Percentiles rank a stretch among this genome's conserved stretches.
These are phyloP conservation scores for Candida ovalis DNA, from an alignment of 805 yeast species.

Conservation along the genomic window DNA sequence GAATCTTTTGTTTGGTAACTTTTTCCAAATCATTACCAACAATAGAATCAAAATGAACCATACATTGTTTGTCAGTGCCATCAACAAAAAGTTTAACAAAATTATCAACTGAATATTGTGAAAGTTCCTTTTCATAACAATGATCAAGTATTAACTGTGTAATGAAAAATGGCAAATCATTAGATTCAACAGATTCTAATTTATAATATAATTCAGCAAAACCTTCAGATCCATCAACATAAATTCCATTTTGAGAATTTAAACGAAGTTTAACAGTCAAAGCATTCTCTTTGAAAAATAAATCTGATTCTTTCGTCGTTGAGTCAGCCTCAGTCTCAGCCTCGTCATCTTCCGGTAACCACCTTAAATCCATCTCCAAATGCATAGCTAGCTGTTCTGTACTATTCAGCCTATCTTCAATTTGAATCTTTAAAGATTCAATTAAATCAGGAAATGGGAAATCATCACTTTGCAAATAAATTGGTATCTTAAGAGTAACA, in stretches of 20 bases:
- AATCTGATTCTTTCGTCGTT: background rate
- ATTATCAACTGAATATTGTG: slow-evolving; percentile 18
- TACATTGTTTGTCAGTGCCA: slow-evolving; percentile 1
- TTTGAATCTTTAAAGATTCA: slow-evolving; percentile 47
- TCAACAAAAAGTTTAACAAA: slow-evolving; percentile 14
- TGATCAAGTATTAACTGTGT: slow-evolving; percentile 37
- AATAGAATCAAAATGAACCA: slow-evolving; percentile 11
- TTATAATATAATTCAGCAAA: slow-evolving; percentile 32
- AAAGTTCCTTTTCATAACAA: slow-evolving; percentile 27
- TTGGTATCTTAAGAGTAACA: slow-evolving; percentile 40
- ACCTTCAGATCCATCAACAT: slow-evolving; percentile 23
- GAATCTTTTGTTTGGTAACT: background rate
- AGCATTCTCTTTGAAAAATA: slow-evolving; percentile 12
- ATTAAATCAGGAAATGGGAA: slow-evolving; percentile 60
- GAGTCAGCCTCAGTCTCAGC: slow-evolving; percentile 2
- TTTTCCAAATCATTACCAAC: background rate
- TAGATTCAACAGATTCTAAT: slow-evolving; percentile 36
- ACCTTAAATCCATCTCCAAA: slow-evolving; percentile 20
- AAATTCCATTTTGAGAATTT: slow-evolving; percentile 24
- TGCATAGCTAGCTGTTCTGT: slow-evolving; percentile 16
- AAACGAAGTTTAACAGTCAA: slow-evolving; percentile 20
- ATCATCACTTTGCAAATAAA: slow-evolving; percentile 39
- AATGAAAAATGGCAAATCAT: slow-evolving; percentile 48
- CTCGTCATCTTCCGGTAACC: slow-evolving; percentile 5
- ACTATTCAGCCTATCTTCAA: slow-evolving; percentile 37